Evolutionary conservation across 371 early-diverging fungal genomes (phyloP).

Genomic region (Capillidium heterosporum): DNA sequence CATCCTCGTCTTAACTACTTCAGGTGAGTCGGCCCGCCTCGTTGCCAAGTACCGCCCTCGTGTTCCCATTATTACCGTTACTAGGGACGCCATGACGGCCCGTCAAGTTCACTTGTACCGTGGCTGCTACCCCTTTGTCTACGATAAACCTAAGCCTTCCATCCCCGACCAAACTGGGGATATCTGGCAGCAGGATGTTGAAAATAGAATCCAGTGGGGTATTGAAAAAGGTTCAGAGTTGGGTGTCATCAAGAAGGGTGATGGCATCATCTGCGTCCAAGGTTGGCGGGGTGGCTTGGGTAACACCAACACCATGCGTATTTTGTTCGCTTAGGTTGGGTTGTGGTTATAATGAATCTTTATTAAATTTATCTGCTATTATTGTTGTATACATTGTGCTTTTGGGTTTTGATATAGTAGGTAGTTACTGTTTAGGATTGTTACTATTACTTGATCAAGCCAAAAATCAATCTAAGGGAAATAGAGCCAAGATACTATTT

Average conservation of each 20-base stretch:
- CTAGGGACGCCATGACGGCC: constrained; percentile 66
- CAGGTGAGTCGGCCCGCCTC: constrained; percentile 76
- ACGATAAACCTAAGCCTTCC: constrained; percentile 30
- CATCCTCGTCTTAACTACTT: constrained; percentile 63
- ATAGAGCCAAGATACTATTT: no score
- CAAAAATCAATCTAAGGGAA: no score
- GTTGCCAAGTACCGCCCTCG: constrained; percentile 89
- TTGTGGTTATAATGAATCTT: no score
- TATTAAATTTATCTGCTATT: no score
- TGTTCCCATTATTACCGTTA: constrained; percentile 82
- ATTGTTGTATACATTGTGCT: no score
- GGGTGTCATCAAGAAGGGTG: constrained; percentile 41
- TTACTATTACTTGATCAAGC: no score
- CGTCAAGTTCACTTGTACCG: constrained; percentile 73
- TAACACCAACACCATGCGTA: constrained; percentile 71
- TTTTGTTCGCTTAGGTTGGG: constrained; percentile 23
- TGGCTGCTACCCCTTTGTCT: constrained; percentile 82
- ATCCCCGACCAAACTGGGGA: constrained; percentile 16
- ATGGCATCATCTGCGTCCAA: constrained; percentile 61
- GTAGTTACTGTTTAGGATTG: no score
- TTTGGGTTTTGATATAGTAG: no score
- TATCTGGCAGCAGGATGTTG: constrained; percentile 76
- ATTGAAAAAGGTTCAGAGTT: constrained; percentile 28
- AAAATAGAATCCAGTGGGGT: constrained; percentile 55
- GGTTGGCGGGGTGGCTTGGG: constrained; percentile 68